Conservation (phyloP, 2,329 filamentous ascomycete genomes). For the Diplodia corticola region DNA sequence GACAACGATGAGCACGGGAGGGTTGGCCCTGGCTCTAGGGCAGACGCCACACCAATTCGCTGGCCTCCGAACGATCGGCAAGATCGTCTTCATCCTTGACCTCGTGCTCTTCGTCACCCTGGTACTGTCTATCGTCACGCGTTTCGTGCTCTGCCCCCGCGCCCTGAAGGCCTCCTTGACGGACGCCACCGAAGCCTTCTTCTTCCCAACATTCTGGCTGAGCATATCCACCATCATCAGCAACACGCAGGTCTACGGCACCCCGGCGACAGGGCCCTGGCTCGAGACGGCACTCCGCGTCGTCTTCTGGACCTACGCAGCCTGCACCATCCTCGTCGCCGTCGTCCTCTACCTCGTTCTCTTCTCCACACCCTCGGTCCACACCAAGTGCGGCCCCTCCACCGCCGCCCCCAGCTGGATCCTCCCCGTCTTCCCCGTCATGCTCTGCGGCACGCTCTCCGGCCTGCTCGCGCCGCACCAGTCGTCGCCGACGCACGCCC, state of each 20-base stretch:
- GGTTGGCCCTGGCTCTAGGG: conserved; percentile 47
- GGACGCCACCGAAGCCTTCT: conserved; percentile 54
- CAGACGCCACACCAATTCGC: conserved; percentile 48
- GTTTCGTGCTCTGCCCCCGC: conserved; percentile 49
- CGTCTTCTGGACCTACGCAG: conserved; percentile 48
- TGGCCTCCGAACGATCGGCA: conserved; percentile 54
- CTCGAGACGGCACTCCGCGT: conserved; percentile 42
- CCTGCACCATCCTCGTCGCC: conserved; percentile 42
- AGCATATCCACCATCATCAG: conserved; percentile 47
- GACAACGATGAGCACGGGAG: conserved; percentile 51
- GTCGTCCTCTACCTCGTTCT: conserved; percentile 61
- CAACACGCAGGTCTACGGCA: conserved; percentile 42
- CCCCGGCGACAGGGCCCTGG: conserved; percentile 44
- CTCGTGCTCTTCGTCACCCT: conserved; percentile 48
- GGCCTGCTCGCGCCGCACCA: conserved; percentile 64
- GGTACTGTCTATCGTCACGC: conserved; percentile 35
- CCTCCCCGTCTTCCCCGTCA: conserved; percentile 71
- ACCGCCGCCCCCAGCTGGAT: conserved; percentile 76
- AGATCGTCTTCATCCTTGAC: conserved; percentile 53
- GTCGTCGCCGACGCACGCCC: conserved; percentile 50
- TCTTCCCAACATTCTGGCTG: conserved; percentile 48
- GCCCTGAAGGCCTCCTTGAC: conserved; percentile 49
- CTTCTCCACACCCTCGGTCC: conserved; percentile 44
- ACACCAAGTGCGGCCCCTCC: conserved; percentile 54
- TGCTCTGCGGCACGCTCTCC: conserved; percentile 71